Evolutionary conservation across 495 filamentous ascomycete genomes (phyloP).

Genomic region (Neurospora sp.): DNA sequence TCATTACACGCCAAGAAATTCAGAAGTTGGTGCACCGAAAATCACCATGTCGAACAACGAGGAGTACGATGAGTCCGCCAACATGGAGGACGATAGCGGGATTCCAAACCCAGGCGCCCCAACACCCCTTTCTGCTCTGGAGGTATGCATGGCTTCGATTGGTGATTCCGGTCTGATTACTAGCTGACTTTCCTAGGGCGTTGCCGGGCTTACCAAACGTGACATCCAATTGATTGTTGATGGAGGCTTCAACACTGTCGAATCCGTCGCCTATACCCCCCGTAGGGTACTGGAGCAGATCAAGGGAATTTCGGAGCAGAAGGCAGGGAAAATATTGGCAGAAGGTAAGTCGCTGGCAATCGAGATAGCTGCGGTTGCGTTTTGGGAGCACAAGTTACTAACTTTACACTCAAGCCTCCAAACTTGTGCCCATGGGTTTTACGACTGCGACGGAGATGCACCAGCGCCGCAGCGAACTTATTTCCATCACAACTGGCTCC

Average conservation of each 20-base stretch:
- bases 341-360: constrained; percentile 52
- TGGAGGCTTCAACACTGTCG: constrained; percentile 88
- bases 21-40: neutral
- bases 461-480: constrained; percentile 85
- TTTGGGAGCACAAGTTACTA: neutral
- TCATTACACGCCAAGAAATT: neutral
- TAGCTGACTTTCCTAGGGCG: constrained; percentile 40
- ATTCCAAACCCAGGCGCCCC: constrained; percentile 79
- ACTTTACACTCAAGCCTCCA: constrained; percentile 53
- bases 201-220: constrained; percentile 78
- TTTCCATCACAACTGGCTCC: constrained; percentile 94
- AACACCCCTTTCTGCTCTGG: constrained; percentile 79
- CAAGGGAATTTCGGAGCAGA: constrained; percentile 94
- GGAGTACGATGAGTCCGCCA: constrained; percentile 32
- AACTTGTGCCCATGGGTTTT: constrained; percentile 96
- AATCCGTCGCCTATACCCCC: constrained; percentile 91
- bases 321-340: constrained; percentile 83
- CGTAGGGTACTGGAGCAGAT: constrained; percentile 79
- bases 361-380: neutral
- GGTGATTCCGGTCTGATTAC: neutral
- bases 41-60: constrained; percentile 23
- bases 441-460: constrained; percentile 99
- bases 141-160: constrained; percentile 43
- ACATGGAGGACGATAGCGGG: constrained; percentile 33
- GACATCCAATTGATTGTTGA: constrained; percentile 91